Conservation (phyloP, 306 rosid genomes). For the Macrotyloma uniflorum region DNA sequence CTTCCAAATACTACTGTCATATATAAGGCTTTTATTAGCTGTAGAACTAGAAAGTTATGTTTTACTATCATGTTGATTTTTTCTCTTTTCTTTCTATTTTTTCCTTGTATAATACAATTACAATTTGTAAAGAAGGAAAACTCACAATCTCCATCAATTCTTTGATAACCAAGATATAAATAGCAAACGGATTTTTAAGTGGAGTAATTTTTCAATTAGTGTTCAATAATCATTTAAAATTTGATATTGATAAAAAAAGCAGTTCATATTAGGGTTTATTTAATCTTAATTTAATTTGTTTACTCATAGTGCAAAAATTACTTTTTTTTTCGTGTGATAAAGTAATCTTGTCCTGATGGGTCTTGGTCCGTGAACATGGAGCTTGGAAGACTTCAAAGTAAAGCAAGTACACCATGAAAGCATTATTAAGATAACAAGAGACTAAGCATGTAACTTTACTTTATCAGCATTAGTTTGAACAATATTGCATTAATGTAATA, state of each 20-base stretch:
- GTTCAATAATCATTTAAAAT: background rate
- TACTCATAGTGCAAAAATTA: background rate
- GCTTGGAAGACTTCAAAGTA: slow-evolving; percentile 23
- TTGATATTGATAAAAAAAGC: background rate
- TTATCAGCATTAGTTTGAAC: slow-evolving; percentile 6
- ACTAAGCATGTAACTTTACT: slow-evolving; percentile 26
- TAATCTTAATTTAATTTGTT: background rate
- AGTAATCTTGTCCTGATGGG: background rate
- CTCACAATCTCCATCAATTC: background rate
- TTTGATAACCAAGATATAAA: background rate
- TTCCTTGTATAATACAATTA: too few species aligned
- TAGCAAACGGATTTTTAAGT: background rate
- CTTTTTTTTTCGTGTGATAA: background rate
- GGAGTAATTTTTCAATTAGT: background rate
- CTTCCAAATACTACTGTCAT: too few species aligned
- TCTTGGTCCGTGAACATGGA: background rate
- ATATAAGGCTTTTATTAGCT: too few species aligned
- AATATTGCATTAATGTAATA: slow-evolving; percentile 22
- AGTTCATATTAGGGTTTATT: background rate
- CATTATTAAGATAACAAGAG: slow-evolving; percentile 17
- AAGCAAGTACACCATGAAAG: slow-evolving; percentile 22
- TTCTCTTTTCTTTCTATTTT: too few species aligned
- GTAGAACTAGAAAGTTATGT: too few species aligned
- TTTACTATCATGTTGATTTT: too few species aligned
- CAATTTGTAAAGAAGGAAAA: too few species aligned